Conservation (phyloP, 1,284 basidiomycete species). For the Phylloboletellus chloephorus region DNA sequence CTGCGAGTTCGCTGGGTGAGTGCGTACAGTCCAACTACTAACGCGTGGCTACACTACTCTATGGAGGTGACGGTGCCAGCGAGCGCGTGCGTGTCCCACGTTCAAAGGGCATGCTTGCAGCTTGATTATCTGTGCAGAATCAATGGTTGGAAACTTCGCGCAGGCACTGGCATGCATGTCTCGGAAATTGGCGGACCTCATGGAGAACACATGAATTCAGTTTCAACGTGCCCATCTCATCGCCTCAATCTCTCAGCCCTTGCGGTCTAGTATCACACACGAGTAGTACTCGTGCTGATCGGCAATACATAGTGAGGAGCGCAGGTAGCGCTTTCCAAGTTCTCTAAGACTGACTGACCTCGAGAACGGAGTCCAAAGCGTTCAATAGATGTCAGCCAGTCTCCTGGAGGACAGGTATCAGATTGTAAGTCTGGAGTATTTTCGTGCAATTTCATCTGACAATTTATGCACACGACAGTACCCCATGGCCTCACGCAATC, state of each 20-base stretch:
- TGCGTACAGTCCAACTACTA: slow-evolving; percentile 1
- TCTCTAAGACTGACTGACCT: slow-evolving; percentile 3
- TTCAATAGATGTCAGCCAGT: slow-evolving; percentile 1
- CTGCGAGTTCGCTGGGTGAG: background rate
- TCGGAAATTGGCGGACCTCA: too few species aligned
- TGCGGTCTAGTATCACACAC: slow-evolving; percentile 9
- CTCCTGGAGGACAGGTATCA: slow-evolving; percentile 5
- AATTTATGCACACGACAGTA: slow-evolving; percentile 3
- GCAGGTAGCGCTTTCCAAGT: background rate
- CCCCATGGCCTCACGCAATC: slow-evolving; percentile 15
- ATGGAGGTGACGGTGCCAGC: background rate
- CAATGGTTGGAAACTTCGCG: too few species aligned
- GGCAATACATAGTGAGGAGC: background rate
- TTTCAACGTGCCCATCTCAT: background rate
- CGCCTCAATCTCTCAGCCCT: slow-evolving; percentile 6
- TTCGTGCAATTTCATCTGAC: slow-evolving; percentile 7
- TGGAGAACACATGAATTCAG: background rate
- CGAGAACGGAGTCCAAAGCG: background rate
- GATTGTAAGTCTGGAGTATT: slow-evolving; percentile 6
- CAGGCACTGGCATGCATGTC: too few species aligned
- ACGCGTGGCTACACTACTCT: slow-evolving; percentile 1
- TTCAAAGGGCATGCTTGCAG: too few species aligned
- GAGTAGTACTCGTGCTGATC: slow-evolving; percentile 21
- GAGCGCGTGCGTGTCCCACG: too few species aligned
- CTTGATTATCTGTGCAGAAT: too few species aligned